These are phyloP conservation scores for Phytopythium delawarense DNA, from an alignment of 352 stramenopile species.

Conservation along the genomic window DNA sequence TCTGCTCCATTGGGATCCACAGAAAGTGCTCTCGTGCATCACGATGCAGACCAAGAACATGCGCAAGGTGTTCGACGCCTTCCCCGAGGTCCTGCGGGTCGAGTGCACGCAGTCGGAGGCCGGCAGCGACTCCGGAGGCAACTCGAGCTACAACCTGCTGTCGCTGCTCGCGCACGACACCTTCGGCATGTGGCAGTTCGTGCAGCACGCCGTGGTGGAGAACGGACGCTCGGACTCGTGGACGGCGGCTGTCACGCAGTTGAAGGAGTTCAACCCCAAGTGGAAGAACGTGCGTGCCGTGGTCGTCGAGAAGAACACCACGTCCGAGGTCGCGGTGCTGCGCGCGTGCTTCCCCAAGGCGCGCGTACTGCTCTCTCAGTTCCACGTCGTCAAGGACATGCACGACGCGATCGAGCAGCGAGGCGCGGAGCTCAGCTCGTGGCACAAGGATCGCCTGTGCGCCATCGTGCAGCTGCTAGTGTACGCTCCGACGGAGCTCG, in stretches of 20 bases:
- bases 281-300: conserved; percentile 21
- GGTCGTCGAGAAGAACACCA: conserved; percentile 15
- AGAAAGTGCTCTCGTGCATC: conserved; percentile 35
- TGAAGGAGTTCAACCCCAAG: conserved; percentile 21
- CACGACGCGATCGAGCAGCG: conserved; percentile 24
- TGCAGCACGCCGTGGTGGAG: conserved; percentile 33
- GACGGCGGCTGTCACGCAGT: conserved; percentile 21
- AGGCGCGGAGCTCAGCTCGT: conserved; percentile 24
- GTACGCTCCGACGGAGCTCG: conserved; percentile 22
- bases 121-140: conserved; percentile 1
- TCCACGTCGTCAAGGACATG: conserved; percentile 24
- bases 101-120: conserved; percentile 5
- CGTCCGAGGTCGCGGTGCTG: conserved; percentile 13
- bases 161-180: conserved; percentile 28
- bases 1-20: too few relatives aligned
- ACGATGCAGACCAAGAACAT: conserved; percentile 35
- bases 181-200: conserved; percentile 32
- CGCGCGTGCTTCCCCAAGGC: conserved; percentile 17
- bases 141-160: conserved; percentile 24
- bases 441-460: conserved; percentile 31
- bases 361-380: conserved; percentile 30
- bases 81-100: conserved; percentile 31
- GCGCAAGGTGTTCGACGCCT: conserved; percentile 26
- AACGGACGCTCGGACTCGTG: conserved; percentile 26
- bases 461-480: conserved; percentile 24